Evolutionary conservation across 1,284 basidiomycete genomes (phyloP).

Genomic region (Termitomyces sp.): DNA sequence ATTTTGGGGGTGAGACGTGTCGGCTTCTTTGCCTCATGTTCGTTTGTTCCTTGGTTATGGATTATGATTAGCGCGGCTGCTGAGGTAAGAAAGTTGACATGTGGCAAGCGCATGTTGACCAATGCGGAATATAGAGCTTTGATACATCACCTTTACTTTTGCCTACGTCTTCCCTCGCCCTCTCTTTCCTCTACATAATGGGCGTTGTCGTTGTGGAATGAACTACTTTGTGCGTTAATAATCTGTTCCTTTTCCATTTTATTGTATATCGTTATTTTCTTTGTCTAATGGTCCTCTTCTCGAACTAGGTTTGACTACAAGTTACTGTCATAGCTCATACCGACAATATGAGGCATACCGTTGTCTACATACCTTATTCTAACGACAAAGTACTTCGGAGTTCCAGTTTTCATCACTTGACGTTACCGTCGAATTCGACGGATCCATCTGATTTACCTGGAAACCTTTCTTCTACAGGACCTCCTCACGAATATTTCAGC

Average conservation of each 20-base stretch:
- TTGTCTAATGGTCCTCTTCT: constrained; percentile 7
- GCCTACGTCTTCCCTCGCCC: constrained; percentile 6
- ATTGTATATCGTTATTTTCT: constrained; percentile 4
- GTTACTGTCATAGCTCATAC: constrained; percentile 9
- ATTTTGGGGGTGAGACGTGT: constrained; percentile 1
- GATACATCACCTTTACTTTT: constrained; percentile 13
- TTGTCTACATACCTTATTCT: constrained; percentile 4
- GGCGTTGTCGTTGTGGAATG: constrained; percentile 12
- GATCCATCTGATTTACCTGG: constrained; percentile 14
- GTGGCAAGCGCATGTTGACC: constrained; percentile 19
- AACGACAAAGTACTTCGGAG: constrained; percentile 10
- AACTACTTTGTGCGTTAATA: constrained; percentile 17
- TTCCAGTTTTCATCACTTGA: constrained; percentile 7
- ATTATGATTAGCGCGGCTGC: constrained; percentile 15
- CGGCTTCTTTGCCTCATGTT: constrained; percentile 14
- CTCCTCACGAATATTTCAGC: background rate
- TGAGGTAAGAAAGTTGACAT: constrained; percentile 19
- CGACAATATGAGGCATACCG: constrained; percentile 7
- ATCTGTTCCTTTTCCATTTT: background rate
- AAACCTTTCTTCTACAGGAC: constrained; percentile 13
- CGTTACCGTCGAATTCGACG: constrained; percentile 10
- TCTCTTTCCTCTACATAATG: constrained; percentile 14
- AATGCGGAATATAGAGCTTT: constrained; percentile 15
- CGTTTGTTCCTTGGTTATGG: constrained; percentile 16
- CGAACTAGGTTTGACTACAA: constrained; percentile 11